Conservation (phyloP, 768 basidiomycete genomes). For the Suillus subalutaceus region DNA sequence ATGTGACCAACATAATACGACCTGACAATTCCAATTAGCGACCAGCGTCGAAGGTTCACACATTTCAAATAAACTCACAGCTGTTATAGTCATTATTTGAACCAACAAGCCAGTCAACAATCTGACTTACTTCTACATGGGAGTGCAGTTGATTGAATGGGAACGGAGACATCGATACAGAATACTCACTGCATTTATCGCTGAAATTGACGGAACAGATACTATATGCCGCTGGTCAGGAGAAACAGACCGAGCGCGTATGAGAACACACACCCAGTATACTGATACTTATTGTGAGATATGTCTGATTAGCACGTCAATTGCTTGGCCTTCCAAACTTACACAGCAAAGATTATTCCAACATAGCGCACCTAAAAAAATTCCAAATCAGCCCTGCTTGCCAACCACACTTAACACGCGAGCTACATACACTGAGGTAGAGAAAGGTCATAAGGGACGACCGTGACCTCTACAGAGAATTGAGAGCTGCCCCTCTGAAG, state of each 20-base stretch:
- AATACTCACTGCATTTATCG: not conserved
- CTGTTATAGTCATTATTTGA: not conserved
- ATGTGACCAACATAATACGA: not conserved
- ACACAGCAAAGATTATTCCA: not conserved
- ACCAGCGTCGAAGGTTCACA: not conserved
- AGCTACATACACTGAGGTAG: not conserved
- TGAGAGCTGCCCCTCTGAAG: not conserved
- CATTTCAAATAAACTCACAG: not conserved
- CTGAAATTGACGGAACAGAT: not conserved
- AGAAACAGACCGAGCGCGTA: not conserved
- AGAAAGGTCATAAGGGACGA: not conserved
- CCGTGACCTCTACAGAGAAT: not conserved
- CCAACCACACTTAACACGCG: not conserved
- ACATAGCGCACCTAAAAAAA: not conserved
- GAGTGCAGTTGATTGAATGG: not conserved
- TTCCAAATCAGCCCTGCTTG: not conserved
- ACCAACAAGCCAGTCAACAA: not conserved
- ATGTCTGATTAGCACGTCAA: not conserved
- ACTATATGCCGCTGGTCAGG: not conserved
- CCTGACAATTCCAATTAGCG: not conserved
- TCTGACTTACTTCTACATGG: not conserved
- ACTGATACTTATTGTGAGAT: not conserved
- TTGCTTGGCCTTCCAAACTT: not conserved
- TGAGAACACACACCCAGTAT: not conserved
- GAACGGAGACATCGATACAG: not conserved